Evolutionary conservation across 2,329 filamentous ascomycete genomes (phyloP), one percentile per base, ranked within the genome.

Genomic region (Dactylellina cionopaga): DNA sequence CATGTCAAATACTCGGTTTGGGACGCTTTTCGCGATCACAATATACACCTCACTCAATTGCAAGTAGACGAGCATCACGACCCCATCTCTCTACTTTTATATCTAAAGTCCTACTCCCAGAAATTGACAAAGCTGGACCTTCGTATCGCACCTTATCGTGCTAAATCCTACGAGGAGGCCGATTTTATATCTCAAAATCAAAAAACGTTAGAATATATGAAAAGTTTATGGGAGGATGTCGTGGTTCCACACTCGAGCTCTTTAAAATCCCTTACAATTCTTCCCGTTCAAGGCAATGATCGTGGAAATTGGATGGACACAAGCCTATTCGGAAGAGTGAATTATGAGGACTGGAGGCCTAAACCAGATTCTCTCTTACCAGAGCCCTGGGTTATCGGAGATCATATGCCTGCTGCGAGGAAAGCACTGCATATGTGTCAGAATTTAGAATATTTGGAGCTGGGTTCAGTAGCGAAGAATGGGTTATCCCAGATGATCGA

Each of bases 301-400:
- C n/a, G n/a, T n/a, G 58, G 58, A 9, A 51, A 29, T 33, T 29
- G 41, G 24, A 44, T 51, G 39, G 31, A 29, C 15, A 29, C 29
- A 7, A 31, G 29, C 9, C 31, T 29, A 6, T 22, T 31, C 19
- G 33, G 35, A 9, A 11, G 35, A 13, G 19, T 63, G 43, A 63
- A 63, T 29, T n/a, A n/a, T n/a, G n/a, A n/a, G n/a, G n/a, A n/a
- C n/a, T n/a, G n/a, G n/a, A n/a, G n/a, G n/a, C n/a, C n/a, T n/a
- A n/a, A n/a, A n/a, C n/a, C n/a, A n/a, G n/a, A n/a, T n/a, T n/a
- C n/a, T n/a, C n/a, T n/a, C n/a, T 13, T 37, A 17, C 9, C 25
- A 6, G 58, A 63, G 22, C 58, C 58, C 10, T 63, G 58, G 58
- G 47, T 44, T 33, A 19, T 63, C n/a, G 35, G 33, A n/a, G 41